Base-by-base conservation (phyloP, 352 stramenopile genomes). In the Phytophthora sp. region DNA sequence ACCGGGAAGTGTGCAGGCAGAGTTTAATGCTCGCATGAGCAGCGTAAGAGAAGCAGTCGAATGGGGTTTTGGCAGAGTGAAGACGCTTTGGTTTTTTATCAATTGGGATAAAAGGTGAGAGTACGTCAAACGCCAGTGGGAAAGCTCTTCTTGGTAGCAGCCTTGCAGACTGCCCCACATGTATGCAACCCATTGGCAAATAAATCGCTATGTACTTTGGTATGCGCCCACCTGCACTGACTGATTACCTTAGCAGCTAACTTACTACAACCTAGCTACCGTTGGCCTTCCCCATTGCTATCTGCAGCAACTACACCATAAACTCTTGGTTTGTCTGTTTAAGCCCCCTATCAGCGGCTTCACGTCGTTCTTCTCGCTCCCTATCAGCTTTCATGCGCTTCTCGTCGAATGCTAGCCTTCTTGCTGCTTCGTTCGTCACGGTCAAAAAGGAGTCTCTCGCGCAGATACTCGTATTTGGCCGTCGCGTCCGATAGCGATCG, bases 131-230 rank as follows among this genome's bases (percentile, higher is more conserved):
- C 18, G 4, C 18, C 54, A 29, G 54, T 63, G 0, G 54, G 54
- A 7, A 50, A 56, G 7, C 11, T 49, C 16, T 54, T 42, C 20
- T 42, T 27, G 15, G 11, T 54, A 16, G 42, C 41, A 16, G 44
- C 36, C 1, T 21, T 55, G 2, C 45, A 15, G 56, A 64, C 12
- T 64, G 45, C 9, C 45, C 56, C 13, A 64, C 46, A 1, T 64
- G 56, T 15, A 16, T 63, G 20, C 27, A 49, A 29, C 33, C 54
- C 7, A n/a, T 36, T 11, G 55, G 55, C 3, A 54, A 63, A 6
- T 31, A 63, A 54, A 47, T 54, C 3, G 47, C 42, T 1, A 53
- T 55, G 55, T 63, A 55, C 7, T 63, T 63, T 7, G 54, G 42
- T 20, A n/a, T 58, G 23, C 18, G 3, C 2, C 49, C 49, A 15